Percentiles rank a stretch among this genome's conserved stretches.
Conservation (phyloP, 1,284 basidiomycete species). For the Pholiota adiposa region DNA sequence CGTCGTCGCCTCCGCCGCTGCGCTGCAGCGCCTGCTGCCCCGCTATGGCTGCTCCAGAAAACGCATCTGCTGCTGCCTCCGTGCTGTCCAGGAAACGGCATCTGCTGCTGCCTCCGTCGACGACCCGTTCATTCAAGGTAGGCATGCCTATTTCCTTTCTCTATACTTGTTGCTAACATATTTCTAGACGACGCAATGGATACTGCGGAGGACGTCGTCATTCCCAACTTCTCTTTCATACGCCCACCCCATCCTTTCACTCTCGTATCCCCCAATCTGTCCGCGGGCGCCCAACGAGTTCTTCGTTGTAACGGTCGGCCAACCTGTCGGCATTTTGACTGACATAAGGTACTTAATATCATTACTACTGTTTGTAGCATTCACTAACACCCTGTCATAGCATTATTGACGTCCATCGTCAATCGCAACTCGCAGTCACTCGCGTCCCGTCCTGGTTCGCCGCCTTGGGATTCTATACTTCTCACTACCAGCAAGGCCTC, state of each 20-base stretch:
- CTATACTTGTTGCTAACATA: too few species aligned
- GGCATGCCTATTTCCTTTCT: background rate
- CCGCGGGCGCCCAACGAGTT: background rate
- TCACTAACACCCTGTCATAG: background rate
- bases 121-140: background rate
- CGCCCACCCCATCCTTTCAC: background rate
- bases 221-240: background rate
- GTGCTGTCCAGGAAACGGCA: too few species aligned
- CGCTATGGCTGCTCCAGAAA: too few species aligned
- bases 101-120: background rate
- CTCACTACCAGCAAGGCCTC: too few species aligned
- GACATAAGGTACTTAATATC: background rate
- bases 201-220: background rate
- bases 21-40: too few species aligned
- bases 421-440: background rate
- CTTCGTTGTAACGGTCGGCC: background rate
- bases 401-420: background rate
- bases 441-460: too few species aligned
- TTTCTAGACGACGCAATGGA: background rate
- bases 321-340: background rate
- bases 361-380: background rate
- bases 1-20: too few species aligned
- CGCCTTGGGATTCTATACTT: too few species aligned
- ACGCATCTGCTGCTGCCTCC: too few species aligned
- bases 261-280: background rate